Base-by-base conservation (phyloP, 2,329 filamentous ascomycete species). In the Fusarium clavum region DNA sequence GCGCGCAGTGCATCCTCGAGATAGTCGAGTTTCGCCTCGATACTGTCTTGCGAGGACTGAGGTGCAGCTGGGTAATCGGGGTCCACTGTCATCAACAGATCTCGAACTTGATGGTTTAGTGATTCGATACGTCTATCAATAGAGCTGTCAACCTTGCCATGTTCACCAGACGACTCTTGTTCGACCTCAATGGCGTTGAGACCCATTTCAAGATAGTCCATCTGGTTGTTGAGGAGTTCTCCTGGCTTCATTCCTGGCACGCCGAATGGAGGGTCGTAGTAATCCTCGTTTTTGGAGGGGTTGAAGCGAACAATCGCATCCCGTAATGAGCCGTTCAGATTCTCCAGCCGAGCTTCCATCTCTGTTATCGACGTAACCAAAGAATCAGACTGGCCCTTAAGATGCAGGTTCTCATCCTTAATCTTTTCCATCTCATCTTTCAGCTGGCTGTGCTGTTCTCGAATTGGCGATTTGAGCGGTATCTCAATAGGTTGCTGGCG, bases 121-220 rank as follows among this genome's bases (percentile, higher is more conserved):
- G 83, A 83, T 44, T 86, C 84, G 32, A 93, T 77, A n/a, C 86
- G 86, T 48, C 84, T 81, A 72, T 88, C 85, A 3, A 84, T 80
- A 53, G 85, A 73, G 7, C 70, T 69, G 74, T 88, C 85, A 7
- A 83, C 80, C 57, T 85, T 73, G 16, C 67, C 68, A 18, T 63
- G 66, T 4, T 71, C 73, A 2, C 65, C 51, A 10, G 70, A 76
- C 61, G 84, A 81, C 52, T 84, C 81, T 73, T 90, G 86, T 70
- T 89, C 88, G 18, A 87, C 83, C 40, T 85, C 83, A 13, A 94
- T 86, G 11, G 85, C 84, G 30, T 84, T 81, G 32, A 96, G 80
- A 2, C 88, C 88, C 72, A 87, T 87, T 62, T 92, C 89, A 5
- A 97, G 83, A 73, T 94, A 94, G 43, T 91, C 88, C 22, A 96